phyloP scores from a whole-genome alignment of 2,329 filamentous ascomycete species.

The Aspergillus sp. region DNA sequence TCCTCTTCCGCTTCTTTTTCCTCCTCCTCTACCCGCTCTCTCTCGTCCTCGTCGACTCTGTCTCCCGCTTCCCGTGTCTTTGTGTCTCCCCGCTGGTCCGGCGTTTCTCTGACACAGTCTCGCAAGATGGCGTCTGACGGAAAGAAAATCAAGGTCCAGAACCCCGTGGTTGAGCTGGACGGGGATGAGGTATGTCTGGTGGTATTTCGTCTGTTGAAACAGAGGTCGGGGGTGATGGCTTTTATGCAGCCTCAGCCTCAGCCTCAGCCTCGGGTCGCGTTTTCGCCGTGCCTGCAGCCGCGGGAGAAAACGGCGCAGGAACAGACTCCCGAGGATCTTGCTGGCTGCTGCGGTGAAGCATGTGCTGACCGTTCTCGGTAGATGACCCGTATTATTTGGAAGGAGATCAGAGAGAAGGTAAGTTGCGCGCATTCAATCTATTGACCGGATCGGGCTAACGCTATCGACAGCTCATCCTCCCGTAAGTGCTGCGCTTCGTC shows the following conservation, averaged over 20 bases:
- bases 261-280: constrained; percentile 7
- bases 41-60: constrained; percentile 15
- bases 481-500: constrained; percentile 35
- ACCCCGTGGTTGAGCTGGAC: constrained; percentile 95
- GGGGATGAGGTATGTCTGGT: constrained; percentile 52
- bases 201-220: constrained; percentile 6
- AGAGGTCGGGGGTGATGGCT: background rate
- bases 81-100: constrained; percentile 22
- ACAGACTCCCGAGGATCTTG: constrained; percentile 13
- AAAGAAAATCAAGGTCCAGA: constrained; percentile 98
- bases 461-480: constrained; percentile 64
- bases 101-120: constrained; percentile 24
- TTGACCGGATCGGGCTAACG: constrained; percentile 2
- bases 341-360: constrained; percentile 4
- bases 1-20: constrained; percentile 18
- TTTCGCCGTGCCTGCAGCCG: constrained; percentile 18
- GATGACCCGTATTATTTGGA: constrained; percentile 99
- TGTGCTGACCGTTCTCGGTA: constrained; percentile 29
- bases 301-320: constrained; percentile 27
- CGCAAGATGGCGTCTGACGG: constrained; percentile 41
- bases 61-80: constrained; percentile 12
- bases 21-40: constrained; percentile 15
- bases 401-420: constrained; percentile 94
- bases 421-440: no score
- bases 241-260: background rate